A percentile compares a stretch with the other conserved stretches of the same genome.
phyloP scores from a whole-genome alignment of 306 rosid genomes.

The Cicer pinnatifidum region DNA sequence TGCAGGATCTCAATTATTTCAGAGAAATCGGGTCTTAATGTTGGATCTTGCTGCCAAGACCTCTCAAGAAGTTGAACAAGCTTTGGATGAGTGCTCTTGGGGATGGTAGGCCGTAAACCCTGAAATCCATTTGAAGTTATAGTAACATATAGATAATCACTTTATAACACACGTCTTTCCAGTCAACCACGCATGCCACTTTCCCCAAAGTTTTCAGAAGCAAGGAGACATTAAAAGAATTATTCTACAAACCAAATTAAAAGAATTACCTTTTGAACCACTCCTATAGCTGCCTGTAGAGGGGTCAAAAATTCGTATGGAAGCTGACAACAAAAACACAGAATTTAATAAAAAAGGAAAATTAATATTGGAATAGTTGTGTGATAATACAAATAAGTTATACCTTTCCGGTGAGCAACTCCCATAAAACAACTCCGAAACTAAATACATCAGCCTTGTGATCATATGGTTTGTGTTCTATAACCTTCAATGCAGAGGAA shows the following conservation, averaged over 20 bases:
- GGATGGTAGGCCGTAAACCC: slow-evolving; percentile 87
- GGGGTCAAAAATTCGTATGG: slow-evolving; percentile 94
- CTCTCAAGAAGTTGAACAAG: slow-evolving; percentile 77
- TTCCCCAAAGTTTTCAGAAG: slow-evolving; percentile 9
- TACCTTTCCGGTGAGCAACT: slow-evolving; percentile 94
- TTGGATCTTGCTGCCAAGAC: slow-evolving; percentile 93
- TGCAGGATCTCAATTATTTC: slow-evolving; percentile 77
- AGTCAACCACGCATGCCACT: slow-evolving; percentile 14
- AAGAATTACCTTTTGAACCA: slow-evolving; percentile 78
- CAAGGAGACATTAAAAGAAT: slow-evolving; percentile 17
- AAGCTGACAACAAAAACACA: slow-evolving; percentile 64
- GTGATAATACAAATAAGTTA: slow-evolving; percentile 29
- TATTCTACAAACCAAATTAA: slow-evolving; percentile 37
- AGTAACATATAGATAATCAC: slow-evolving; percentile 15
- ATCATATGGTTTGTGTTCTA: slow-evolving; percentile 96
- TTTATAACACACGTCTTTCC: background rate
- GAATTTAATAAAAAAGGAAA: background rate
- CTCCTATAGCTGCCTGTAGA: slow-evolving; percentile 97
- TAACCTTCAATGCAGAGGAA: slow-evolving; percentile 87
- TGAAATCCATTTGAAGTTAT: slow-evolving; percentile 43
- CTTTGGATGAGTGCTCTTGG: slow-evolving; percentile 83
- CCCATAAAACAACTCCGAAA: slow-evolving; percentile 94
- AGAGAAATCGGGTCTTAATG: slow-evolving; percentile 77
- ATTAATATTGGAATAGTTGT: background rate
- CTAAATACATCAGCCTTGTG: slow-evolving; percentile 99